Conservation (phyloP, 805 yeast species). For the Kockiozyma suomiensis region DNA sequence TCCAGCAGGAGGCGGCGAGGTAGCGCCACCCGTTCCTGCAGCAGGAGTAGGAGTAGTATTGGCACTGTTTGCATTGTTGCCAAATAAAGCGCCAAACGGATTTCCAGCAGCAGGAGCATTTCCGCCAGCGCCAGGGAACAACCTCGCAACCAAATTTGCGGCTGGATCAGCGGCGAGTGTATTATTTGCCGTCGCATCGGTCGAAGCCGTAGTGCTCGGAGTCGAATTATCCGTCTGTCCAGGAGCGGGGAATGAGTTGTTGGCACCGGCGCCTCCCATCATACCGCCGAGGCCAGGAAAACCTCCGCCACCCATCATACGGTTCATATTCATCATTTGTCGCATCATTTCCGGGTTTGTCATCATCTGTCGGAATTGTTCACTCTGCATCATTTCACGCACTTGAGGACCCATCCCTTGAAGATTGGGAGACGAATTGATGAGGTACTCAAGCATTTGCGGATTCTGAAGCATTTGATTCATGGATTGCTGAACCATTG, state of each 20-base stretch:
- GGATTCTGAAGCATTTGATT: slow-evolving; percentile 83
- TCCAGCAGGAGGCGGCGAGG: slow-evolving; percentile 17
- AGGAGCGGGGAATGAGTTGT: slow-evolving; percentile 40
- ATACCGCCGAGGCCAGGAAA: slow-evolving; percentile 39
- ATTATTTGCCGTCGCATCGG: slow-evolving; percentile 37
- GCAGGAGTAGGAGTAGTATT: slow-evolving; percentile 16
- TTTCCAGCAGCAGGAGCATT: slow-evolving; percentile 51
- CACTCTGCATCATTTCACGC: slow-evolving; percentile 81
- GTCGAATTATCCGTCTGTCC: slow-evolving; percentile 37
- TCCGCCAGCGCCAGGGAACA: slow-evolving; percentile 46
- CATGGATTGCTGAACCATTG: slow-evolving; percentile 80
- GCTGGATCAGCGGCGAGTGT: slow-evolving; percentile 37
- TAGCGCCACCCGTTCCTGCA: slow-evolving; percentile 13
- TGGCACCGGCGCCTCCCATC: slow-evolving; percentile 34
- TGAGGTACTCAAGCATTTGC: slow-evolving; percentile 80
- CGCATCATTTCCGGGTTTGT: slow-evolving; percentile 85
- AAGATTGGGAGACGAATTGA: slow-evolving; percentile 80
- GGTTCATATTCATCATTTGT: slow-evolving; percentile 75
- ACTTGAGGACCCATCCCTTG: slow-evolving; percentile 85
- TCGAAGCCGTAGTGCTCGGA: slow-evolving; percentile 32
- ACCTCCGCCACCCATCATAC: slow-evolving; percentile 43
- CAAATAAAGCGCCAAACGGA: slow-evolving; percentile 44
- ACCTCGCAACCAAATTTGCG: slow-evolving; percentile 58
- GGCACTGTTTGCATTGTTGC: slow-evolving; percentile 50
- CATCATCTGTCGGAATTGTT: slow-evolving; percentile 75